Evolutionary conservation across 2,329 filamentous ascomycete genomes (phyloP), one percentile per base, ranked within the genome.

Genomic region (Thielaviopsis populi): DNA sequence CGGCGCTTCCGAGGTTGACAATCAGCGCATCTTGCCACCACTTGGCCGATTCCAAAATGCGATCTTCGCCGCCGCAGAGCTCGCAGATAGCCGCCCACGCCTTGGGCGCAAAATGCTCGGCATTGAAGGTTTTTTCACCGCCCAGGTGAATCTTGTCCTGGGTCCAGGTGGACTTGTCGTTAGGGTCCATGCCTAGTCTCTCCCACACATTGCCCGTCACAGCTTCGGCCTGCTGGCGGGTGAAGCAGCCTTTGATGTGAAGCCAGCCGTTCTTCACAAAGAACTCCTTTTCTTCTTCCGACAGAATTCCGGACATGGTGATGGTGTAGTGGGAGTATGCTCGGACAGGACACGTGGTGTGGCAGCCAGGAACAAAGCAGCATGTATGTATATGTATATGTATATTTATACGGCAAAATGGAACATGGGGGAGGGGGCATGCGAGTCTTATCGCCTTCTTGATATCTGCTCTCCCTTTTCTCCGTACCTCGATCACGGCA

Each of bases 1-100:
- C 77, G 0, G 77, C 70, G 1, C 77, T 82, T 13, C 86, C 86
- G 7, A 88, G 77, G 72, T 88, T 88, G 48, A 88, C 83, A 69
- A 88, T 88, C 64, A 88, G 79, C 3, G 79, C 79, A 73, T 88
- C 85, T 67, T 78, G 78, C 85, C 85, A 88, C n/a, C 73, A 70
- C n/a, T 77, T 77, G 33, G 77, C 79, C 24, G 73, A 70, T 3
- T 75, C 73, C 1, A 73, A 70, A 41, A 86, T 73, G 7, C 78
- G 77, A 41, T 80, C 79, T 67, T 84, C 80, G 64, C 84, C 85
- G 62, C 84, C 85, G 65, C 85, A 80, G 10, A 88, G 77, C 71
- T 85, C 80, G 71, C 81, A 83, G 67, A 88, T 86, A 19, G 83
- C 84, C 0, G 76, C 74, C 84, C 84, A 88, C 1, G 83, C 85